These are phyloP conservation scores for Fusarium pseudograminearum DNA, from an alignment of 2,329 filamentous ascomycete species.

Conservation along the genomic window DNA sequence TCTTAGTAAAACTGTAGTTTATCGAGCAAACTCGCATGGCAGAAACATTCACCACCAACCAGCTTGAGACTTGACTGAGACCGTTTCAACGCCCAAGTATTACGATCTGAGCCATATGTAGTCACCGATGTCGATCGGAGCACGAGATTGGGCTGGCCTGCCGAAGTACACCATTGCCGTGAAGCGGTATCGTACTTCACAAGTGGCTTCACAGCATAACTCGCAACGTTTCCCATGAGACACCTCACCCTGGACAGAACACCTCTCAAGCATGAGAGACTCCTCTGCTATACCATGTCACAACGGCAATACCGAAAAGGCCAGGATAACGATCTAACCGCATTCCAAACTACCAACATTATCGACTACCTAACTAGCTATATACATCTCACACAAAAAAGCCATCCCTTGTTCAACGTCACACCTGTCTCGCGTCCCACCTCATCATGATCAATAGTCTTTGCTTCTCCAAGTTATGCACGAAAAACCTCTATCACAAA, in stretches of 20 bases:
- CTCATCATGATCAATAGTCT: constrained; percentile 10
- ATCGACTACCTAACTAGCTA: constrained; percentile 23
- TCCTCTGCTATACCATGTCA: constrained; percentile 17
- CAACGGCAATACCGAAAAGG: constrained; percentile 8
- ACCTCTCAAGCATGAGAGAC: not conserved
- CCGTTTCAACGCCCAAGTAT: constrained; percentile 16
- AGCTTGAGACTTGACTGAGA: constrained; percentile 28
- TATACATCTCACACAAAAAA: constrained; percentile 18
- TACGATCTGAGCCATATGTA: constrained; percentile 6
- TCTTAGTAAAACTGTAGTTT: not conserved
- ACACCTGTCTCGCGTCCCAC: constrained; percentile 12
- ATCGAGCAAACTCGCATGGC: constrained; percentile 3
- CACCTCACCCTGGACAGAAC: not conserved
- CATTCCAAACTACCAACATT: constrained; percentile 35
- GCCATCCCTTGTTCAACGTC: constrained; percentile 13
- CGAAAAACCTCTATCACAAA: constrained; percentile 57
- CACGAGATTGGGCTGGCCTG: not conserved
- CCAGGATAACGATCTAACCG: constrained; percentile 17
- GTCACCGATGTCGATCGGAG: constrained; percentile 7
- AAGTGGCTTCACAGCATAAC: constrained; percentile 10
- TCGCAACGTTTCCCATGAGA: constrained; percentile 20
- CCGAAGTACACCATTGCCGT: constrained; percentile 3
- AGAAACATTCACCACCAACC: constrained; percentile 11
- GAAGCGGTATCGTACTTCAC: constrained; percentile 16
- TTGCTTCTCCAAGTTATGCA: constrained; percentile 8